A percentile compares a stretch with the other conserved stretches of the same genome.
Conservation (phyloP, 2,329 filamentous ascomycete genomes). For the Calonectria henricotiae region DNA sequence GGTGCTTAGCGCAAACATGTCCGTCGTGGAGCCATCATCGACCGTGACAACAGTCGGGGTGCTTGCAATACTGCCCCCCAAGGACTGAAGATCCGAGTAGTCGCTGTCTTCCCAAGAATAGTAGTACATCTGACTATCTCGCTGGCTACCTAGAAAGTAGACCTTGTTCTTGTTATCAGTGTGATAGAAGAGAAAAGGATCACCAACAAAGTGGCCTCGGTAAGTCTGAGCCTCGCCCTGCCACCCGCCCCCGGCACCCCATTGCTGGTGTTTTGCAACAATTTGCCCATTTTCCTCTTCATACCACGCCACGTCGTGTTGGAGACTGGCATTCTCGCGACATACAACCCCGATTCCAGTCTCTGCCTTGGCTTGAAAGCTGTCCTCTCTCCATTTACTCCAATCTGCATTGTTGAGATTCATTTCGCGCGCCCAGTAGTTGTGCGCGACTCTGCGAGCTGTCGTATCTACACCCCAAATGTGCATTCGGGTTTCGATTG, state of each 20-base stretch:
- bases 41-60: neutral
- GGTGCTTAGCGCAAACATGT: neutral
- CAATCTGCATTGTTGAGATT: neutral
- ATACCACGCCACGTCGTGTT: neutral
- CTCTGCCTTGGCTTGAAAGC: neutral
- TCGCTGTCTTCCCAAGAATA: neutral
- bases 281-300: neutral
- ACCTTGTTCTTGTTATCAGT: neutral
- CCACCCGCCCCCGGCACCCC: neutral
- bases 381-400: neutral
- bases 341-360: neutral
- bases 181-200: neutral
- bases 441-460: neutral
- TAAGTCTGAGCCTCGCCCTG: neutral
- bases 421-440: neutral
- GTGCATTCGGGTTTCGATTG: neutral
- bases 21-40: neutral
- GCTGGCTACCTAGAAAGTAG: neutral
- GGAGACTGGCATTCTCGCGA: neutral
- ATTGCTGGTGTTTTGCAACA: constrained; percentile 7
- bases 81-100: neutral
- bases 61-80: neutral
- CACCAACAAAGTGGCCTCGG: neutral
- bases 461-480: neutral
- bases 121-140: neutral